Conservation (phyloP, 2,329 filamentous ascomycete genomes). For the Trichoderma harzianum region DNA sequence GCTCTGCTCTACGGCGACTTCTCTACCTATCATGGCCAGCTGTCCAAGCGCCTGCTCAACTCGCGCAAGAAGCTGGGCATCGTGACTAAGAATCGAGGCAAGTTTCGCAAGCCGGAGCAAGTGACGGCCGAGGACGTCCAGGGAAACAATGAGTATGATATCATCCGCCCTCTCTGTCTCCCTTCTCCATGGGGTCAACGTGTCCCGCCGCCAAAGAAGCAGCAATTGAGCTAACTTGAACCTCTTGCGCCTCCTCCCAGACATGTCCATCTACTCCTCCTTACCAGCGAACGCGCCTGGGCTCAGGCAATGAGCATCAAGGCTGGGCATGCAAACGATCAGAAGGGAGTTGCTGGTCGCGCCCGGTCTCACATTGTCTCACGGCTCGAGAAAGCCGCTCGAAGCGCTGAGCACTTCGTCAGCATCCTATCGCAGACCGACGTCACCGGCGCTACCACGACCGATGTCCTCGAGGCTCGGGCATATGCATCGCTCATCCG, state of each 20-base stretch:
- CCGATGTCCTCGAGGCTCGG: constrained; percentile 77
- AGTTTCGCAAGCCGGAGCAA: constrained; percentile 69
- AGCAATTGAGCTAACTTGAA: constrained; percentile 1
- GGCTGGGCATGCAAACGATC: constrained; percentile 72
- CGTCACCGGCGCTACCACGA: constrained; percentile 61
- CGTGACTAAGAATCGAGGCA: constrained; percentile 79
- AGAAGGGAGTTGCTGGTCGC: constrained; percentile 73
- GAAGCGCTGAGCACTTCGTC: constrained; percentile 65
- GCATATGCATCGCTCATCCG: constrained; percentile 77
- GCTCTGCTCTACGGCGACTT: constrained; percentile 88
- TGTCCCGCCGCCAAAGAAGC: neutral
- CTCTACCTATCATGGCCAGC: constrained; percentile 74
- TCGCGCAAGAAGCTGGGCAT: constrained; percentile 81
- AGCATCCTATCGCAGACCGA: constrained; percentile 60
- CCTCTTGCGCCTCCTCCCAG: constrained; percentile 41
- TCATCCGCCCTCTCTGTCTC: neutral
- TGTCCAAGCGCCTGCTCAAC: constrained; percentile 77
- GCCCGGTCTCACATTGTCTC: constrained; percentile 87
- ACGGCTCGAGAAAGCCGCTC: constrained; percentile 75
- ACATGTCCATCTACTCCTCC: constrained; percentile 73
- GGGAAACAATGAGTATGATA: constrained; percentile 68
- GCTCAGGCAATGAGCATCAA: constrained; percentile 96
- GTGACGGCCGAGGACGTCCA: constrained; percentile 74
- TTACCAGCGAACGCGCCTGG: constrained; percentile 88
- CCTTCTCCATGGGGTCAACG: neutral